Conservation (phyloP, 2,329 filamentous ascomycete genomes). For the Aspergillus sclerotialis region DNA sequence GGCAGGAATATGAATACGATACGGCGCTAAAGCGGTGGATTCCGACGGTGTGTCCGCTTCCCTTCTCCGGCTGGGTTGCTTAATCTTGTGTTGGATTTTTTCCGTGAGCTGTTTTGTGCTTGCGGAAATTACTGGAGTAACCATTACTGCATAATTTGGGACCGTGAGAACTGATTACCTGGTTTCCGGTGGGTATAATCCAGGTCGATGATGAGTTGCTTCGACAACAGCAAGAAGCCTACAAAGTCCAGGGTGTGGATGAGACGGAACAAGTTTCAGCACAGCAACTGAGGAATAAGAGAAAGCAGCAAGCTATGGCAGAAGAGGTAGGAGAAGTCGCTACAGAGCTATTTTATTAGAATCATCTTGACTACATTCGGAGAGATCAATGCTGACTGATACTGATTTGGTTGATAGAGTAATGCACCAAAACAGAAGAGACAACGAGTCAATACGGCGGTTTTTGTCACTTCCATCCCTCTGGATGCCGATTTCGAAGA, state of each 20-base stretch:
- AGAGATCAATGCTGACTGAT: too few relatives aligned
- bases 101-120: constrained; percentile 3
- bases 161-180: constrained; percentile 27
- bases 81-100: constrained; percentile 5
- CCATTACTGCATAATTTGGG: constrained; percentile 13
- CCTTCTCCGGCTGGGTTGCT: constrained; percentile 10
- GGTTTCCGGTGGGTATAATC: constrained; percentile 25
- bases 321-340: constrained; percentile 50
- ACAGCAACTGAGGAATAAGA: constrained; percentile 46
- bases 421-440: constrained; percentile 35
- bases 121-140: constrained; percentile 7
- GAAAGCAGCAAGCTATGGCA: constrained; percentile 44
- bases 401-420: constrained; percentile 19
- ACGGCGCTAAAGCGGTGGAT: constrained; percentile 66
- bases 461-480: constrained; percentile 87
- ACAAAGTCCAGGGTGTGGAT: constrained; percentile 54
- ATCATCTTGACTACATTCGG: too few relatives aligned
- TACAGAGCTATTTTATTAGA: too few relatives aligned
- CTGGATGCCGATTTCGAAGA: constrained; percentile 71
- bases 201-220: constrained; percentile 55
- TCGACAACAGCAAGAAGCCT: constrained; percentile 56
- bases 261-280: constrained; percentile 43
- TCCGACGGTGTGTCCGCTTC: constrained; percentile 46
- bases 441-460: constrained; percentile 67
- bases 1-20: constrained; percentile 79